A percentile compares a stretch with the other conserved stretches of the same genome.
phyloP scores from a whole-genome alignment of 306 rosid species.

The Pyrus bretschneideri region DNA sequence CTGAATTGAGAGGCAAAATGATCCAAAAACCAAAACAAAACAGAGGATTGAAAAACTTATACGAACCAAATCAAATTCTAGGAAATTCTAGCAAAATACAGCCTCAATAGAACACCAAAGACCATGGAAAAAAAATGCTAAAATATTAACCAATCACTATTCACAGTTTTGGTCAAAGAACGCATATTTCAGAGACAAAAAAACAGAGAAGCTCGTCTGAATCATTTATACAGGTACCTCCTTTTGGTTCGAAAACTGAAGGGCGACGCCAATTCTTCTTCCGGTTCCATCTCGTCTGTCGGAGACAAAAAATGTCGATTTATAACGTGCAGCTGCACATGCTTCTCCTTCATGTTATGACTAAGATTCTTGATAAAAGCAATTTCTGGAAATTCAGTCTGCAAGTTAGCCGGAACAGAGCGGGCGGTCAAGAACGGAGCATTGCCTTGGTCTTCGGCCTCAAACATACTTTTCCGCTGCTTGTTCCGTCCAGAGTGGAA shows the following conservation, averaged over 20 bases:
- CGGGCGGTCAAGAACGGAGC: background rate
- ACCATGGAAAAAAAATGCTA: too few species aligned
- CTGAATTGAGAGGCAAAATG: background rate
- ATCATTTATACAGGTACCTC: background rate
- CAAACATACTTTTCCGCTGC: background rate
- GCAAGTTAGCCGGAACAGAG: background rate
- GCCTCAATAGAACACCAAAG: background rate
- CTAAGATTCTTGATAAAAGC: background rate
- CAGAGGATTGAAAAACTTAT: background rate
- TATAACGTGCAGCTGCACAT: background rate
- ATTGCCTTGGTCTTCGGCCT: background rate
- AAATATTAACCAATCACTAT: too few species aligned
- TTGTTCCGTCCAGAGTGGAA: background rate
- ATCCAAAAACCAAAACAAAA: background rate
- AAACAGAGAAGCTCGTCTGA: background rate
- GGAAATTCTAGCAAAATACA: background rate
- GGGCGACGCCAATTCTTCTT: background rate
- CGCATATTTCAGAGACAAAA: background rate
- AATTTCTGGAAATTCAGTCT: background rate
- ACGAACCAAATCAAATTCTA: background rate
- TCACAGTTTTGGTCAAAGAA: too few species aligned
- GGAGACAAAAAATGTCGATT: background rate
- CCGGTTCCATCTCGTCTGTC: background rate
- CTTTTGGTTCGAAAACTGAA: background rate
- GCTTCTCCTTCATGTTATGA: background rate